Conservation (phyloP, 345 rosid genomes). For the Kandelia obovata region DNA sequence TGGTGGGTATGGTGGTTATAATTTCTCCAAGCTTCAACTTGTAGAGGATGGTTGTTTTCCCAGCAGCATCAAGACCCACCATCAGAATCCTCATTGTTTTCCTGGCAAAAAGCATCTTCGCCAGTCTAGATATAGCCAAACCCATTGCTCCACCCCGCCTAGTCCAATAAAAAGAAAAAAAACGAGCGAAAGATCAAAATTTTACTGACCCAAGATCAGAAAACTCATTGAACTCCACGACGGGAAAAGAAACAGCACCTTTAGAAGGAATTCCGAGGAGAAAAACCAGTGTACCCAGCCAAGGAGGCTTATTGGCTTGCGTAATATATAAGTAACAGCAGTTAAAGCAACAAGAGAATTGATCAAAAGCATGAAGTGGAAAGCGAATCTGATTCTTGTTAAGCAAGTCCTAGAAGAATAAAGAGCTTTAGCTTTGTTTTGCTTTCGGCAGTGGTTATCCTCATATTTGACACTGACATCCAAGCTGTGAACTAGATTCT, state of each 20-base stretch:
- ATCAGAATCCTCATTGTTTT: constrained; percentile 73
- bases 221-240: not conserved
- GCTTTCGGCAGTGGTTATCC: constrained; percentile 12
- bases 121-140: constrained; percentile 42
- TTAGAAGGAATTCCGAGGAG: not conserved
- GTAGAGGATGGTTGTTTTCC: constrained; percentile 76
- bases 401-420: constrained; percentile 27
- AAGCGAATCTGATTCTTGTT: constrained; percentile 32
- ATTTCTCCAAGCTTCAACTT: constrained; percentile 70
- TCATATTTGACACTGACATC: not conserved
- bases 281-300: constrained; percentile 11
- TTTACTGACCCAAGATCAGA: too few species aligned
- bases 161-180: not conserved
- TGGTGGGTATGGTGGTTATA: constrained; percentile 73
- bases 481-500: not conserved
- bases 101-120: constrained; percentile 48
- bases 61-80: constrained; percentile 80
- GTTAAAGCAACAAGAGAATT: not conserved
- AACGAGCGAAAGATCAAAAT: not conserved
- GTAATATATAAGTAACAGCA: not conserved
- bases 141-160: constrained; percentile 38
- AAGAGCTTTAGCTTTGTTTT: constrained; percentile 20
- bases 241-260: not conserved
- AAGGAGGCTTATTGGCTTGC: not conserved
- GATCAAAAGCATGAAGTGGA: constrained; percentile 13